Conservation (phyloP, 805 yeast species). For the Blastobotrys chiropterorum region DNA sequence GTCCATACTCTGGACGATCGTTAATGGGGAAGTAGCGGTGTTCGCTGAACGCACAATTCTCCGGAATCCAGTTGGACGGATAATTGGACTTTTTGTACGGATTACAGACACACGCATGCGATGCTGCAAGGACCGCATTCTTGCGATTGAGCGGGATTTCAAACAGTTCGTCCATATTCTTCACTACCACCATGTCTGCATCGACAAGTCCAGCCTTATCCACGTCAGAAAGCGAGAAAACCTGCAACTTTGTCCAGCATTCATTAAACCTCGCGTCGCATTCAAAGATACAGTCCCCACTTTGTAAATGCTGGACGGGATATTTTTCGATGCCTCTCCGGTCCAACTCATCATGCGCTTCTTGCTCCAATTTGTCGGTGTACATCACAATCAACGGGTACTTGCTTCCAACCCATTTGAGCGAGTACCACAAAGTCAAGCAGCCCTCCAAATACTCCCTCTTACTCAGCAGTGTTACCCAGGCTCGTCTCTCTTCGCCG, state of each 20-base stretch:
- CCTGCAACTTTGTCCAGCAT: constrained; percentile 57
- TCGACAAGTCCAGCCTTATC: constrained; percentile 52
- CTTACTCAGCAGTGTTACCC: constrained; percentile 55
- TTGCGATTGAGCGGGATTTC: constrained; percentile 29
- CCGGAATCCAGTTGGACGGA: constrained; percentile 46
- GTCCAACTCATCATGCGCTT: constrained; percentile 38
- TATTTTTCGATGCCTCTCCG: constrained; percentile 36
- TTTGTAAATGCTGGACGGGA: constrained; percentile 39
- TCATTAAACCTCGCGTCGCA: constrained; percentile 51
- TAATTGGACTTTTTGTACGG: constrained; percentile 48
- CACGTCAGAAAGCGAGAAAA: constrained; percentile 45
- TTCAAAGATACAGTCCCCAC: constrained; percentile 33
- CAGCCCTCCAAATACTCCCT: constrained; percentile 46
- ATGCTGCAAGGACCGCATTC: constrained; percentile 44
- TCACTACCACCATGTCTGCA: constrained; percentile 51
- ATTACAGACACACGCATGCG: constrained; percentile 59
- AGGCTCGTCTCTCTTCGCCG: constrained; percentile 17
- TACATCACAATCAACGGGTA: constrained; percentile 50
- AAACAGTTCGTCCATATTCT: constrained; percentile 57
- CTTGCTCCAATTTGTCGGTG: constrained; percentile 40
- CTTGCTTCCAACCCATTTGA: constrained; percentile 35
- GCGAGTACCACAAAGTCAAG: constrained; percentile 44
- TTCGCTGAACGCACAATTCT: constrained; percentile 45
- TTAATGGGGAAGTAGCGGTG: constrained; percentile 15
- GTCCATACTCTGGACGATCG: constrained; percentile 31